Evolutionary conservation across 768 basidiomycete species (phyloP).

Genomic region (Kwoniella newhampshirensis): DNA sequence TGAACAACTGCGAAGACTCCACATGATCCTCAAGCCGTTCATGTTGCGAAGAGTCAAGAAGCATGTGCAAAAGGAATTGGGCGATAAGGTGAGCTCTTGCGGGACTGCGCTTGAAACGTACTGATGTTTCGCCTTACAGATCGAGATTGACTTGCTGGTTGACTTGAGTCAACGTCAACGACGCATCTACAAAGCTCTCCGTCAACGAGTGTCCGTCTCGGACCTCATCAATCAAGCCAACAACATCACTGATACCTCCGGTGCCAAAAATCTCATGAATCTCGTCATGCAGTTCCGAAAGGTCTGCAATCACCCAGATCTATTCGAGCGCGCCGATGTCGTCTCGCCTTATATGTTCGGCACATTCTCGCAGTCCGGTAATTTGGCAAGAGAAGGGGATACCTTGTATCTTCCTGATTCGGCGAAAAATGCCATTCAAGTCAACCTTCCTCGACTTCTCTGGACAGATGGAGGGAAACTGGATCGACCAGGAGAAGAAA

Average conservation of each 20-base stretch:
- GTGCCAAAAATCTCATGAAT: slow-evolving; percentile 94
- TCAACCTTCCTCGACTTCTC: slow-evolving; percentile 69
- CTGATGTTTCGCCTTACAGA: slow-evolving; percentile 58
- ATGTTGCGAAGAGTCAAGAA: slow-evolving; percentile 96
- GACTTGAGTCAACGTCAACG: slow-evolving; percentile 92
- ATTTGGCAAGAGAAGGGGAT: slow-evolving; percentile 84
- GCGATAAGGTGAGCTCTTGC: slow-evolving; percentile 74
- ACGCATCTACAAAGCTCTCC: slow-evolving; percentile 79
- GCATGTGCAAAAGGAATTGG: slow-evolving; percentile 98
- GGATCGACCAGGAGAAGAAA: slow-evolving; percentile 63
- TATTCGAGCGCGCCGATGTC: slow-evolving; percentile 96
- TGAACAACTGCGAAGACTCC: slow-evolving; percentile 87
- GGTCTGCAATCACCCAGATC: slow-evolving; percentile 97
- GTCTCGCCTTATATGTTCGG: slow-evolving; percentile 88
- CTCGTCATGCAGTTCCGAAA: slow-evolving; percentile 99
- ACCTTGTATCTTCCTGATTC: slow-evolving; percentile 79
- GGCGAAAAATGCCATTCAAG: slow-evolving; percentile 80
- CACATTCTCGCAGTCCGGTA: slow-evolving; percentile 74
- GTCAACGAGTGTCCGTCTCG: slow-evolving; percentile 89
- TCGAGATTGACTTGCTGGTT: slow-evolving; percentile 92
- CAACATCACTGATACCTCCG: slow-evolving; percentile 76
- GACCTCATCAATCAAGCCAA: slow-evolving; percentile 92
- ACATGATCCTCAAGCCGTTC: slow-evolving; percentile 99
- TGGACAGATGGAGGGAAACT: slow-evolving; percentile 75
- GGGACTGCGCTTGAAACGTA: background rate